Conservation (phyloP, 2,329 filamentous ascomycete genomes). For the Aspergillus udagawae region DNA sequence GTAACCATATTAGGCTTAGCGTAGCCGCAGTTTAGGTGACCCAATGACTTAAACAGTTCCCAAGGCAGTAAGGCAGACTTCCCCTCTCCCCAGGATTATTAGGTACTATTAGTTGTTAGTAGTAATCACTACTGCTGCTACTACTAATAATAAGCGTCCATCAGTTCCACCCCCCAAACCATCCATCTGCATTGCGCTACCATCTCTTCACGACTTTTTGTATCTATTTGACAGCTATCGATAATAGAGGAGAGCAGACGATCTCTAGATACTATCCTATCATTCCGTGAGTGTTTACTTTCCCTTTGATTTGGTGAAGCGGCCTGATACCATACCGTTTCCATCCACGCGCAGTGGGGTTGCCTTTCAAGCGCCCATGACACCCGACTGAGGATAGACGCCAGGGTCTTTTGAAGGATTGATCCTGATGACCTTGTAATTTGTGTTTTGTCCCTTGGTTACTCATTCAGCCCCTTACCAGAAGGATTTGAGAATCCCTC, state of each 20-base stretch:
- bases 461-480: background rate
- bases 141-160: slow-evolving; percentile 14
- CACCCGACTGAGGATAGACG: slow-evolving; percentile 5
- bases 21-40: background rate
- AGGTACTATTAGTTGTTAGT: background rate
- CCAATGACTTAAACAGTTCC: background rate
- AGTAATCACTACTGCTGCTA: background rate
- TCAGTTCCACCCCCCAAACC: slow-evolving; percentile 8
- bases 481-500: background rate
- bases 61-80: background rate
- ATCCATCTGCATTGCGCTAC: background rate
- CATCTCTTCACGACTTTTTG: background rate
- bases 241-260: background rate
- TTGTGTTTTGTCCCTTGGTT: background rate
- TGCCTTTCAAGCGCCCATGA: slow-evolving; percentile 6
- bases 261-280: background rate
- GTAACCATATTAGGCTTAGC: background rate
- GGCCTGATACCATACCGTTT: slow-evolving; percentile 3
- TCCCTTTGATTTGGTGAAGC: background rate
- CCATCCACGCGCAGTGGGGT: slow-evolving; percentile 15
- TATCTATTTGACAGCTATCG: background rate
- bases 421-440: background rate
- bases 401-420: slow-evolving; percentile 3
- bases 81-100: background rate
- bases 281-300: slow-evolving; percentile 12